phyloP scores from a whole-genome alignment of 345 rosid genomes.

The Eucalyptus brandiana region DNA sequence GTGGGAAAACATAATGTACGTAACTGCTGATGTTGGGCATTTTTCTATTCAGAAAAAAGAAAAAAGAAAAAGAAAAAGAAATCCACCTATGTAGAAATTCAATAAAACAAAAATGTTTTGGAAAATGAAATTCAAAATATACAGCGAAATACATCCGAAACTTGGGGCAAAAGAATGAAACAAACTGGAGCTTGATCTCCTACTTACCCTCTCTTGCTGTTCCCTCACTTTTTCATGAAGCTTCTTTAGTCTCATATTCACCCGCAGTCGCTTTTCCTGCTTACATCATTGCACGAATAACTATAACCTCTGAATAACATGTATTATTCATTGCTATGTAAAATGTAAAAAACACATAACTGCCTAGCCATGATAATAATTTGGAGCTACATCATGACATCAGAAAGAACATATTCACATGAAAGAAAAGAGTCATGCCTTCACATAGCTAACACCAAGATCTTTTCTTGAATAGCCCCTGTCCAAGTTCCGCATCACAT shows the following conservation, averaged over 20 bases:
- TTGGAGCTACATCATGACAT: neutral
- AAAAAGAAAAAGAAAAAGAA: too few relatives aligned
- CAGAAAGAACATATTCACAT: neutral
- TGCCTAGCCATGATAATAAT: neutral
- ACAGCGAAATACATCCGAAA: neutral
- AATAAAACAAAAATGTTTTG: neutral
- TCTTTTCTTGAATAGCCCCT: slow-evolving; percentile 93
- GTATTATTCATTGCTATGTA: neutral
- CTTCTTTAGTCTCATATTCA: slow-evolving; percentile 86
- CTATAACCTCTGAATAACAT: neutral
- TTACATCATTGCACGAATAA: neutral
- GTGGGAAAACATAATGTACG: neutral
- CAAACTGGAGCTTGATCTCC: slow-evolving; percentile 20
- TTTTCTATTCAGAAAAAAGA: neutral
- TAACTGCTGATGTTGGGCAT: neutral
- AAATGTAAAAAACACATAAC: neutral
- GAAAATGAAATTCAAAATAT: neutral
- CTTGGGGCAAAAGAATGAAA: neutral
- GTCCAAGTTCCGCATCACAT: slow-evolving; percentile 86
- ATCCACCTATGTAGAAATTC: neutral
- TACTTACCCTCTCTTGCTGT: slow-evolving; percentile 89
- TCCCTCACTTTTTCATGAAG: slow-evolving; percentile 88
- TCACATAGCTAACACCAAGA: slow-evolving; percentile 89
- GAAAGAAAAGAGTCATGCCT: slow-evolving; percentile 24
- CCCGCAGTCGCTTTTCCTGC: slow-evolving; percentile 90